phyloP scores from a whole-genome alignment of 768 basidiomycete genomes.

The Phaeolepiota aurea region DNA sequence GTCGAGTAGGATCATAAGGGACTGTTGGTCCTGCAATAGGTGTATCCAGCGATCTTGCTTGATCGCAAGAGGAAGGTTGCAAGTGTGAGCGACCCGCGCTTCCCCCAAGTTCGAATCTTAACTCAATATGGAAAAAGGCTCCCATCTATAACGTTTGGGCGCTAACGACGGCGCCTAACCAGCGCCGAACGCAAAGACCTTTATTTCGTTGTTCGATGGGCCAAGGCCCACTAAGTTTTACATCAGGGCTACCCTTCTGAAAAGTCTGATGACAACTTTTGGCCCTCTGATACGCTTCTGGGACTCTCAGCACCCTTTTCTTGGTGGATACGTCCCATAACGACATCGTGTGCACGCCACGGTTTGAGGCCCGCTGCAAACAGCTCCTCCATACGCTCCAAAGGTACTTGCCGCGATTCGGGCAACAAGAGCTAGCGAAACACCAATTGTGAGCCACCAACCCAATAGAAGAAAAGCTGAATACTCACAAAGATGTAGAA shows the following conservation, averaged over 20 bases:
- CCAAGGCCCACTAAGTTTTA: too few relatives aligned
- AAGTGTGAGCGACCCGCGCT: neutral
- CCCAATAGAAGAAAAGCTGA: neutral
- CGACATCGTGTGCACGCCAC: constrained; percentile 26
- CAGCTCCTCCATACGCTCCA: constrained; percentile 34
- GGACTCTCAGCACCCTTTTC: neutral
- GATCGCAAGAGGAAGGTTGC: too few relatives aligned
- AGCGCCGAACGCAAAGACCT: neutral
- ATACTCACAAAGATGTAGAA: constrained; percentile 22
- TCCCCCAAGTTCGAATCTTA: neutral
- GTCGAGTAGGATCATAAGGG: constrained; percentile 15
- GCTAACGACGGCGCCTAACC: too few relatives aligned
- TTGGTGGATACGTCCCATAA: constrained; percentile 10
- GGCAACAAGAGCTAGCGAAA: constrained; percentile 24
- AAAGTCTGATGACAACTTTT: neutral
- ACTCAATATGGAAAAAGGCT: neutral
- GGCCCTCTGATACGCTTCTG: neutral
- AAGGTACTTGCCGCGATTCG: constrained; percentile 30
- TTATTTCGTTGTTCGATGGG: too few relatives aligned
- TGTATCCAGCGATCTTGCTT: neutral
- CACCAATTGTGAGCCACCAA: neutral
- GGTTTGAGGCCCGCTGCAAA: constrained; percentile 24
- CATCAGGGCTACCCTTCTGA: neutral
- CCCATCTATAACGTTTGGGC: too few relatives aligned
- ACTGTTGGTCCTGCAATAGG: neutral